Evolutionary conservation across 2,329 filamentous ascomycete genomes (phyloP).

Genomic region (Metarhizium sp.): DNA sequence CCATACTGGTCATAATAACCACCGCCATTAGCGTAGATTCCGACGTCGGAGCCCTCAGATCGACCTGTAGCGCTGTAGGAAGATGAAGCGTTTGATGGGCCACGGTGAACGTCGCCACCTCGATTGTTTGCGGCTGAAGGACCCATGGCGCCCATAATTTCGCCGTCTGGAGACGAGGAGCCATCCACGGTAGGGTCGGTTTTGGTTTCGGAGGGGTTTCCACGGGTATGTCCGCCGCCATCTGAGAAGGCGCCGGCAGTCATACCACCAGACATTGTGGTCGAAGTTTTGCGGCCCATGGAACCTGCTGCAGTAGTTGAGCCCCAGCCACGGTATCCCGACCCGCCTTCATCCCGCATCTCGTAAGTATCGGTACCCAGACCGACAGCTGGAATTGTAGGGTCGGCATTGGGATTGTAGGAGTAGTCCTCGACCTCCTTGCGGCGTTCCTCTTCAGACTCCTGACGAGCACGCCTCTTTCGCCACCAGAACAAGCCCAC

Average conservation of each 20-base stretch:
- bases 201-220: slow-evolving; percentile 56
- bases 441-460: slow-evolving; percentile 75
- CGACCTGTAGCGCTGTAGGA: slow-evolving; percentile 78
- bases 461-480: slow-evolving; percentile 76
- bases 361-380: slow-evolving; percentile 48
- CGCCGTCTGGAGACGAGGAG: slow-evolving; percentile 57
- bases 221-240: slow-evolving; percentile 57
- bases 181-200: slow-evolving; percentile 53
- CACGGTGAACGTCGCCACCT: slow-evolving; percentile 66
- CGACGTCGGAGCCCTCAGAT: slow-evolving; percentile 57
- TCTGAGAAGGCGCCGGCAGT: slow-evolving; percentile 64
- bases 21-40: slow-evolving; percentile 36
- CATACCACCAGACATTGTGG: slow-evolving; percentile 72
- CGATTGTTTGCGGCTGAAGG: slow-evolving; percentile 58
- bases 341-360: slow-evolving; percentile 66
- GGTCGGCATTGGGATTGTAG: slow-evolving; percentile 96
- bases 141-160: slow-evolving; percentile 76
- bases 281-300: slow-evolving; percentile 75
- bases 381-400: slow-evolving; percentile 53
- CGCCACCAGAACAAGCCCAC: slow-evolving; percentile 78
- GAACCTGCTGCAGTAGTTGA: slow-evolving; percentile 60
- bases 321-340: slow-evolving; percentile 93
- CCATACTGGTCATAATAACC: slow-evolving; percentile 52
- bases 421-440: slow-evolving; percentile 97
- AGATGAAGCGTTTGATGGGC: slow-evolving; percentile 91